A percentile compares a stretch with the other conserved stretches of the same genome.
Evolutionary conservation across 495 filamentous ascomycete genomes (phyloP).

Genomic region (Penicillium malachiteum): DNA sequence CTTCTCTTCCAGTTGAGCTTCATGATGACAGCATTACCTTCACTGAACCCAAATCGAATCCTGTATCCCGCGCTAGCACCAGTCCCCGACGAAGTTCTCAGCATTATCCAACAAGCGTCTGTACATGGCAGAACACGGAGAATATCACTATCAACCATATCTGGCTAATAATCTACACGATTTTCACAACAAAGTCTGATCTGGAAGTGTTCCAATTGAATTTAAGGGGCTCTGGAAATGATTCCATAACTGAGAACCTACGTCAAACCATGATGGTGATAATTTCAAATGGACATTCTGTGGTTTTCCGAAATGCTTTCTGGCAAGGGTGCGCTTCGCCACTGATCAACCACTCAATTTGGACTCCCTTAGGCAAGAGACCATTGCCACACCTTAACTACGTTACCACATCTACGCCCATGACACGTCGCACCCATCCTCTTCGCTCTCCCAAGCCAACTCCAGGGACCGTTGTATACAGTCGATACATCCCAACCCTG

Average conservation of each 20-base stretch:
- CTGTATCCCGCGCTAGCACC: background rate
- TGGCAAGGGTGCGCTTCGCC: constrained; percentile 5
- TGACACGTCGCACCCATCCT: background rate
- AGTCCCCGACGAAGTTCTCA: background rate
- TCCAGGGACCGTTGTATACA: background rate
- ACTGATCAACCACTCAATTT: background rate
- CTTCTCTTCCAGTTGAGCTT: background rate
- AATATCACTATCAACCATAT: background rate
- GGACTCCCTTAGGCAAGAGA: background rate
- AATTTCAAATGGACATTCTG: background rate
- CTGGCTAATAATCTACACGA: constrained; percentile 1
- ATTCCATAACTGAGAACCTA: background rate
- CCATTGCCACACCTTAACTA: background rate
- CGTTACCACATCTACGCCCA: constrained; percentile 2
- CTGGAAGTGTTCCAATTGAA: background rate
- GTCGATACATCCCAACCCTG: constrained; percentile 3
- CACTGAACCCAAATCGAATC: background rate
- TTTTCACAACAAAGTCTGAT: background rate
- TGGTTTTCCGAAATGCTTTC: constrained; percentile 1
- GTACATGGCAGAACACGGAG: background rate
- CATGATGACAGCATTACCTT: background rate
- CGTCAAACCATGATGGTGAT: background rate
- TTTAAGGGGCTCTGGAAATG: background rate
- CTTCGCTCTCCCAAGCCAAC: background rate
- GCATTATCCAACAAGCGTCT: background rate